Conservation (phyloP, 1,139 yeast genomes). For the Blastobotrys aristatus region DNA sequence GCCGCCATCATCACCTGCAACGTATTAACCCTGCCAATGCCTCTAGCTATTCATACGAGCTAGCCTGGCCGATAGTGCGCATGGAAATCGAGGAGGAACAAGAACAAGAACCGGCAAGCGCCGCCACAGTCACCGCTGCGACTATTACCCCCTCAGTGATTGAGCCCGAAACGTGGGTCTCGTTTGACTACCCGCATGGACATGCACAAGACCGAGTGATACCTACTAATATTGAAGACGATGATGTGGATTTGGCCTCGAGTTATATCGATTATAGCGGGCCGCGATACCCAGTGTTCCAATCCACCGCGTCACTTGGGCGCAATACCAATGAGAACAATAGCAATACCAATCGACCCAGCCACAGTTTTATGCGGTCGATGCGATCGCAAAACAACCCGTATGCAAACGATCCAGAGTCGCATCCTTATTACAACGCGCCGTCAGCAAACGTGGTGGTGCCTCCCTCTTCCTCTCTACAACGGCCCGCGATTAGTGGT, state of each 20-base stretch:
- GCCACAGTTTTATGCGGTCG: too few species aligned
- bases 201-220: too few species aligned
- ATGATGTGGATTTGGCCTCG: constrained; percentile 8
- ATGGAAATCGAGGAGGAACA: neutral
- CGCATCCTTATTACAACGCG: constrained; percentile 15
- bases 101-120: neutral
- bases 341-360: neutral
- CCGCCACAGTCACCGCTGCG: neutral
- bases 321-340: constrained; percentile 5
- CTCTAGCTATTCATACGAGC: neutral
- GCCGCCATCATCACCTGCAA: neutral
- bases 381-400: constrained; percentile 8
- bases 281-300: constrained; percentile 18
- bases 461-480: neutral
- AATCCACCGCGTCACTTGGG: constrained; percentile 8
- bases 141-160: constrained; percentile 11
- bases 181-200: constrained; percentile 11
- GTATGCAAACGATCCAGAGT: constrained; percentile 1
- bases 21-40: neutral
- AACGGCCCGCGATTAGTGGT: neutral
- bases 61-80: neutral
- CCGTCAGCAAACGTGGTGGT: too few species aligned
- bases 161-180: constrained; percentile 10
- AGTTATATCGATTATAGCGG: constrained; percentile 17
- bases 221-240: neutral